These are phyloP conservation scores for Rhizopus delemar DNA, from an alignment of 371 early-diverging fungal genomes.

Conservation along the genomic window DNA sequence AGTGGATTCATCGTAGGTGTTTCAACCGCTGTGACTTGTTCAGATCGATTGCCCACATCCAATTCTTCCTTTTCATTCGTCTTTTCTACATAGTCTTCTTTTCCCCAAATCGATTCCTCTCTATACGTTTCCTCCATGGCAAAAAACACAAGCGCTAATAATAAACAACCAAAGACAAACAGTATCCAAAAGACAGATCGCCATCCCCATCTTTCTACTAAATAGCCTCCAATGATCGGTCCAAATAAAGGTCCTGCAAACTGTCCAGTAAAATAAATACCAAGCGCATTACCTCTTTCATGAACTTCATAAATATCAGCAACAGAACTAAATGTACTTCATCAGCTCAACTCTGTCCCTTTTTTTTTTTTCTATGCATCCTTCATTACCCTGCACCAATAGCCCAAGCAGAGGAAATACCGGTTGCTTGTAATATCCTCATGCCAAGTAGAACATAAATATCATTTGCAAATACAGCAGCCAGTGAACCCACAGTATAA, in stretches of 20 bases:
- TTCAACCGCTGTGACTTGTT: constrained; percentile 22
- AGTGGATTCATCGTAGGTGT: constrained; percentile 38
- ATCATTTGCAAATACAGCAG: constrained; percentile 61
- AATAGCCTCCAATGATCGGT: constrained; percentile 45
- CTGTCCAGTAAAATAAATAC: constrained; percentile 57
- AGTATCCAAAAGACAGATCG: constrained; percentile 44
- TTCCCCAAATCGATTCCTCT: constrained; percentile 40
- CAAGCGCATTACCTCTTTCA: constrained; percentile 50
- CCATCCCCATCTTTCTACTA: constrained; percentile 50
- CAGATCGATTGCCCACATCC: not conserved
- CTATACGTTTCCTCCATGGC: constrained; percentile 76
- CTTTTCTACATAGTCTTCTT: constrained; percentile 13
- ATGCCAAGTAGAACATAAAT: constrained; percentile 65
- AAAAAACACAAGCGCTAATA: constrained; percentile 38
- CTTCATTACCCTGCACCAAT: constrained; percentile 66
- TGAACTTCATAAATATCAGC: constrained; percentile 50
- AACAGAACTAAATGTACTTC: constrained; percentile 49
- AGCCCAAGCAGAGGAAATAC: constrained; percentile 75
- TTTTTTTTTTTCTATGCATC: not conserved
- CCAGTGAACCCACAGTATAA: constrained; percentile 66
- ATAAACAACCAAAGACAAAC: constrained; percentile 31
- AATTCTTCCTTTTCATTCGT: not conserved
- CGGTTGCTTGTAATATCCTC: constrained; percentile 73
- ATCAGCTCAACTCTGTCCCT: not conserved
- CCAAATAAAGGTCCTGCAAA: constrained; percentile 44